Conservation (phyloP, 2,329 filamentous ascomycete species). For the Colletotrichum phormii region DNA sequence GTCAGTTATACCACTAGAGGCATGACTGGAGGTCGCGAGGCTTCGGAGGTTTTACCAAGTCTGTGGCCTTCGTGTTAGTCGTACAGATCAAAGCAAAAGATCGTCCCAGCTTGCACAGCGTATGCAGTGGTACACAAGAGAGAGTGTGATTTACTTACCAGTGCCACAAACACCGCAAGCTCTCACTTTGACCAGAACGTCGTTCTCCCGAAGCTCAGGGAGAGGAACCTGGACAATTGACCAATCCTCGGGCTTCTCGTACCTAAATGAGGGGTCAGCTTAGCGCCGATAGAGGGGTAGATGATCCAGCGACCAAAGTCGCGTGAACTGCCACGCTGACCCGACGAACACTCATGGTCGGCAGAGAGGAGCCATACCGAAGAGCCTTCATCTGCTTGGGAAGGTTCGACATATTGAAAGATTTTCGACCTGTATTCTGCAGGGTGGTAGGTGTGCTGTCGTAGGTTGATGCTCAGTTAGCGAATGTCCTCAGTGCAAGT, state of each 20-base stretch:
- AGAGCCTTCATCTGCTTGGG: conserved; percentile 72
- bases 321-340: background rate
- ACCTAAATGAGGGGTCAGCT: conserved; percentile 51
- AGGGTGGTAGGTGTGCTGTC: background rate
- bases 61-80: conserved; percentile 43
- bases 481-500: background rate
- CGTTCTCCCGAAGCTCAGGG: conserved; percentile 68
- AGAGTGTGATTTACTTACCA: conserved; percentile 49
- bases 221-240: conserved; percentile 72
- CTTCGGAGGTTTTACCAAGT: conserved; percentile 46
- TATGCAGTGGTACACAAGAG: background rate
- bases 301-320: conserved; percentile 18
- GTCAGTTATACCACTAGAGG: conserved; percentile 29
- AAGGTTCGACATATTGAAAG: conserved; percentile 54
- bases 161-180: conserved; percentile 73
- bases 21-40: background rate
- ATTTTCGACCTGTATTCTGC: background rate
- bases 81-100: background rate
- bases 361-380: conserved; percentile 54
- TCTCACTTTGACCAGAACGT: conserved; percentile 75
- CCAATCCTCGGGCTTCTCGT: conserved; percentile 72
- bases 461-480: conserved; percentile 12
- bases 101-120: background rate
- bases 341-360: background rate
- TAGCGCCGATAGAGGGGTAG: conserved; percentile 30